Evolutionary conservation across 1,284 basidiomycete genomes (phyloP).

Genomic region (Trametes polyzona): DNA sequence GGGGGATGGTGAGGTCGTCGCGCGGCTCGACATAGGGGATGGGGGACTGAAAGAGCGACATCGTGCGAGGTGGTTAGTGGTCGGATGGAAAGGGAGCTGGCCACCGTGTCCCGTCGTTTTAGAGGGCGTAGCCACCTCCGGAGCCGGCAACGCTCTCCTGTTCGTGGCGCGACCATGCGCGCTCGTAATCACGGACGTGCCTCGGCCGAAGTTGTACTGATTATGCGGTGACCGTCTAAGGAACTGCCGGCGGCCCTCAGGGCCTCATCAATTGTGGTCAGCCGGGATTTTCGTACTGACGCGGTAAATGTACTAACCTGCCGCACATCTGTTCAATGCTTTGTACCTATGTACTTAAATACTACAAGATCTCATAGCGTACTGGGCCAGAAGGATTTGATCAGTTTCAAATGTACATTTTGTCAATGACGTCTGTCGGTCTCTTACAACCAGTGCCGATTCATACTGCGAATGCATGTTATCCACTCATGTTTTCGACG

Average conservation of each 20-base stretch:
- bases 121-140: neutral
- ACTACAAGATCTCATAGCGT: too few relatives aligned
- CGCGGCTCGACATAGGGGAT: constrained; percentile 45
- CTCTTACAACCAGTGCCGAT: too few relatives aligned
- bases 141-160: neutral
- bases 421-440: too few relatives aligned
- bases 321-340: too few relatives aligned
- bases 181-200: neutral
- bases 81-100: neutral
- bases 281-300: too few relatives aligned
- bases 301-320: too few relatives aligned
- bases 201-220: neutral
- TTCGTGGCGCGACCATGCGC: neutral
- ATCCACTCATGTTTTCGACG: too few relatives aligned
- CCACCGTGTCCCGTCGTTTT: neutral
- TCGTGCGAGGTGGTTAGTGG: neutral
- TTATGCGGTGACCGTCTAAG: neutral
- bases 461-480: too few relatives aligned
- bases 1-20: constrained; percentile 66
- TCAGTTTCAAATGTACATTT: too few relatives aligned
- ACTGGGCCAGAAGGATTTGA: too few relatives aligned
- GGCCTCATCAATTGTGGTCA: neutral
- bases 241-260: neutral
- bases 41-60: constrained; percentile 46
- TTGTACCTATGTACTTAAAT: too few relatives aligned